Base-by-base conservation (phyloP, 768 basidiomycete species). In the Tricholoma flavovirens region DNA sequence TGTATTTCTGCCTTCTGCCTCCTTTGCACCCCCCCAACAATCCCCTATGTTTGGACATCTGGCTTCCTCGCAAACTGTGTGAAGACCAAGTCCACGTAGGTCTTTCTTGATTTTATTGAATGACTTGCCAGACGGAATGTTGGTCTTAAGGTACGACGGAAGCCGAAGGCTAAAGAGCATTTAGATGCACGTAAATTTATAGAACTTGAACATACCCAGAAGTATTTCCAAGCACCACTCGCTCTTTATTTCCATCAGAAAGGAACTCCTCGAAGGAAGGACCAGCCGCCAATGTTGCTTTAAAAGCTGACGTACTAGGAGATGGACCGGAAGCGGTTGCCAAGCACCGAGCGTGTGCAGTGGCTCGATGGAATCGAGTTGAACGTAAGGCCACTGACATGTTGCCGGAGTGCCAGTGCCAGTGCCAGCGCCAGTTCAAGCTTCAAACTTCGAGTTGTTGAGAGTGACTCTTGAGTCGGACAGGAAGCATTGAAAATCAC, bases 1-100 rank as follows among this genome's bases (percentile, higher is more conserved):
- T 49, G 83, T 81, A 56, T 84, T 84, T 61, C 87, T 85, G 29
- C 84, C 87, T 54, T 90, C 88, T 56, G 80, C 81, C 52, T 86
- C 84, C 6, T 81, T 83, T 40, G 70, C 76, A 49, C 77, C 82
- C 40, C 97, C 93, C 97, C 97, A 99, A 66, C 97, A 99, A 66
- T 98, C 96, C n/a, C 96, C 97, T 55, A 99, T 98, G 66, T 99
- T 99, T 0, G 97, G 97, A 76, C 97, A 99, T 59, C 95, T 82
- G 33, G 97, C 97, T 69, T 99, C 97, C 71, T 99, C 97, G 66
- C 97, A 99, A 2, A 99, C 97, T 0, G 97, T 99, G 66, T 97
- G 93, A 49, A 99, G 76, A 7, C 83, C 83, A 2, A 99, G 80
- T 1, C 95, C 96, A 52, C 97, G 79, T 12, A 99, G 78, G 71